Conservation (phyloP, 163 green algal species). For the Scenedesmus sp. region DNA sequence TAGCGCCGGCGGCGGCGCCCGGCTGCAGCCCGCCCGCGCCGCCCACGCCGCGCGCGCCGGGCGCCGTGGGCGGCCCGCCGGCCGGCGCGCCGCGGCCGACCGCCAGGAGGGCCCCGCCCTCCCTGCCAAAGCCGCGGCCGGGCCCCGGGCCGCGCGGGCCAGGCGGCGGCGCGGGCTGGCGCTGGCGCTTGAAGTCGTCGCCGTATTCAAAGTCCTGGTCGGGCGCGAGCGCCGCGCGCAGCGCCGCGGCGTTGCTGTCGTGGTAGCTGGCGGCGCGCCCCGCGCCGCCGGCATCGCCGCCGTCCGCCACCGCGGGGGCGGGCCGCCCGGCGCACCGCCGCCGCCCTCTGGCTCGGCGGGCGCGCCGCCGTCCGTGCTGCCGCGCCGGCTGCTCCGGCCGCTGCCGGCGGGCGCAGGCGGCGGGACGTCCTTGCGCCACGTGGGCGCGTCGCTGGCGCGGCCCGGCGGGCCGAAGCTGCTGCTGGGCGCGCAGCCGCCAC, state of each 20-base stretch:
- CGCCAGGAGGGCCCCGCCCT: too few relatives aligned
- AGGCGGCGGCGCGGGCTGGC: not conserved
- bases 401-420: conserved; percentile 78
- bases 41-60: not conserved
- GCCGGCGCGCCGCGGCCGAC: not conserved
- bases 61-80: not conserved
- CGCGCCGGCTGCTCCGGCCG: not conserved
- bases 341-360: not conserved
- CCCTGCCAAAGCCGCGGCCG: too few relatives aligned
- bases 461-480: conserved; percentile 14
- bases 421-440: conserved; percentile 30
- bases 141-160: not conserved
- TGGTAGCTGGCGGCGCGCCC: conserved; percentile 27
- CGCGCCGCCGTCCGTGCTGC: not conserved
- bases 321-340: not conserved
- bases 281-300: not conserved
- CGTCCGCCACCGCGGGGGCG: not conserved
- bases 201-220: conserved; percentile 47
- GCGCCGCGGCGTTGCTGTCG: conserved; percentile 21
- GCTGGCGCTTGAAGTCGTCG: conserved; percentile 38
- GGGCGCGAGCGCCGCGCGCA: conserved; percentile 27
- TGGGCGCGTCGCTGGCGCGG: conserved; percentile 19
- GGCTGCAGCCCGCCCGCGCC: not conserved
- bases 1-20: not conserved
- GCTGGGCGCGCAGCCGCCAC: not conserved